These are phyloP conservation scores for Gossypium davidsonii DNA, from an alignment of 441 rosid species.

Conservation along the genomic window DNA sequence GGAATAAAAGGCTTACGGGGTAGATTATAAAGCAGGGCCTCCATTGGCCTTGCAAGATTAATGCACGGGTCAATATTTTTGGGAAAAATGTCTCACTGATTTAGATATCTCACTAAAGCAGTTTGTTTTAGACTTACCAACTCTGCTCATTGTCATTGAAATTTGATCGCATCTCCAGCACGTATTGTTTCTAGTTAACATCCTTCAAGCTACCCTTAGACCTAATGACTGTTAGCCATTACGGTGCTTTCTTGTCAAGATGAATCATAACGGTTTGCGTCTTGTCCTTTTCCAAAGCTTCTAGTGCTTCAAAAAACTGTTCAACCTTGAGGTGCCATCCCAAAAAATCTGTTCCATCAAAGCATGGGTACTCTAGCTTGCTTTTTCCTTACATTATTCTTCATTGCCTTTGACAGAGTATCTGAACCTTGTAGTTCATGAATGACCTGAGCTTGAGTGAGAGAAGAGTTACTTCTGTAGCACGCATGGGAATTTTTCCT, in stretches of 20 bases:
- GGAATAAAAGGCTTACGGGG: no score
- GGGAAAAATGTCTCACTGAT: background rate
- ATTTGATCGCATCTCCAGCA: background rate
- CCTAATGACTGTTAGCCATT: background rate
- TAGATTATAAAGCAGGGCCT: no score
- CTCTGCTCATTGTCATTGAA: background rate
- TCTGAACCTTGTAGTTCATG: background rate
- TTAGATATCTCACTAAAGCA: background rate
- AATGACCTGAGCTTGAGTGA: no score
- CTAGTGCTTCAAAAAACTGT: background rate
- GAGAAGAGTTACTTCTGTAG: background rate
- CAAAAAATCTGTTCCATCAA: background rate
- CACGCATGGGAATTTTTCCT: background rate
- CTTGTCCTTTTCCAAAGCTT: background rate
- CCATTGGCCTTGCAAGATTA: no score
- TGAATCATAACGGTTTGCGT: background rate
- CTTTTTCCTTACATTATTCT: background rate
- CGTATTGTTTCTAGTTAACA: background rate
- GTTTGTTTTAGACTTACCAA: background rate
- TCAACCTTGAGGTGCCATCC: background rate
- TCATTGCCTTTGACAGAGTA: background rate
- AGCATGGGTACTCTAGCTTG: background rate
- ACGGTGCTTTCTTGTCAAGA: background rate
- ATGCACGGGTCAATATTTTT: no score
- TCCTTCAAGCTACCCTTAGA: background rate